These are phyloP conservation scores for Aspergillus funiculosus DNA, from an alignment of 495 filamentous ascomycete genomes.

Conservation along the genomic window DNA sequence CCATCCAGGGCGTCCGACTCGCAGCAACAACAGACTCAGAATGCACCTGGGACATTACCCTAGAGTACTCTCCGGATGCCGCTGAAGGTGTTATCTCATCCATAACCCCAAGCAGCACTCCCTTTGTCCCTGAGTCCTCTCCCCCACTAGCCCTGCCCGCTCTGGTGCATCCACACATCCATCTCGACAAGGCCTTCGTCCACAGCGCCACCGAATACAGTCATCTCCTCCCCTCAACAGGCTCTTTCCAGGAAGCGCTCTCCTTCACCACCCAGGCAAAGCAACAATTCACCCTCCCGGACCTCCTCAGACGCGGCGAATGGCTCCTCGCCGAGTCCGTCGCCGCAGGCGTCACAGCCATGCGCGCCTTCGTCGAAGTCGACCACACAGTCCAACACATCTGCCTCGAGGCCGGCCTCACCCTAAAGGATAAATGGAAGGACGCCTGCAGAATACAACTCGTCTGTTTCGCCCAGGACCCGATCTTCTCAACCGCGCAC, in stretches of 20 bases:
- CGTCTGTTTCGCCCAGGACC: slow-evolving; percentile 68
- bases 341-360: slow-evolving; percentile 59
- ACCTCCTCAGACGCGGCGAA: slow-evolving; percentile 57
- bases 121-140: slow-evolving; percentile 8
- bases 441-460: slow-evolving; percentile 58
- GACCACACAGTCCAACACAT: slow-evolving; percentile 55
- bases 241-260: slow-evolving; percentile 64
- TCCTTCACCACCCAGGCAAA: slow-evolving; percentile 57
- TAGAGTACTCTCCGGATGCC: slow-evolving; percentile 15
- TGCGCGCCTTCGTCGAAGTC: slow-evolving; percentile 71
- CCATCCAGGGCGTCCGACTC: slow-evolving; percentile 37
- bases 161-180: slow-evolving; percentile 70
- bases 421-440: slow-evolving; percentile 51
- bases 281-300: slow-evolving; percentile 49
- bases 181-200: slow-evolving; percentile 71
- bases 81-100: slow-evolving; percentile 34
- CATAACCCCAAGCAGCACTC: slow-evolving; percentile 28
- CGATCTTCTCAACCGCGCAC: slow-evolving; percentile 54
- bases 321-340: slow-evolving; percentile 65
- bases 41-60: slow-evolving; percentile 40
- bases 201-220: slow-evolving; percentile 53
- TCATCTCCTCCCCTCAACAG: slow-evolving; percentile 51
- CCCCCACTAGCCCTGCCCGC: slow-evolving; percentile 41
- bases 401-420: slow-evolving; percentile 54
- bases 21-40: slow-evolving; percentile 24